phyloP scores from a whole-genome alignment of 1,139 yeast species.

The Saccharomyces hybrid region DNA sequence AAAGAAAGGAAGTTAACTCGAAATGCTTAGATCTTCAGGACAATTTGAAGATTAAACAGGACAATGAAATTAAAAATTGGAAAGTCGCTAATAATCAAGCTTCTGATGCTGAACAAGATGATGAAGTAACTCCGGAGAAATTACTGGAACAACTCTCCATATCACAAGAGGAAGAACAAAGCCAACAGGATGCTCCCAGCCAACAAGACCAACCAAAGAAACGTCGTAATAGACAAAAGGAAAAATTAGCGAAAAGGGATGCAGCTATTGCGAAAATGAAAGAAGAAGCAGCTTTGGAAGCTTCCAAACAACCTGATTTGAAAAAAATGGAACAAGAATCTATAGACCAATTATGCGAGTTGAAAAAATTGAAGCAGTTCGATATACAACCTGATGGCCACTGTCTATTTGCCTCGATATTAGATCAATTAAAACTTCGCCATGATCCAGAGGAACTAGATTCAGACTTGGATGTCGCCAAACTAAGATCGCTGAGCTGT shows the following conservation, averaged over 20 bases:
- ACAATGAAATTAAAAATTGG: constrained; percentile 38
- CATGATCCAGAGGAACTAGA: constrained; percentile 26
- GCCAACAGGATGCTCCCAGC: constrained; percentile 5
- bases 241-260: constrained; percentile 66
- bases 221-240: constrained; percentile 72
- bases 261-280: constrained; percentile 58
- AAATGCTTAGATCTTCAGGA: constrained; percentile 55
- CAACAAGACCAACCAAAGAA: constrained; percentile 33
- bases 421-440: constrained; percentile 62
- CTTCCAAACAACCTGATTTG: constrained; percentile 56
- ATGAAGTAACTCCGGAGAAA: constrained; percentile 57
- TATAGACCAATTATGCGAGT: constrained; percentile 45
- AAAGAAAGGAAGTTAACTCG: constrained; percentile 49
- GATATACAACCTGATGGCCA: constrained; percentile 91
- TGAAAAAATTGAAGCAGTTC: constrained; percentile 43
- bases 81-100: constrained; percentile 7
- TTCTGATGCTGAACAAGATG: constrained; percentile 26
- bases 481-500: constrained; percentile 60
- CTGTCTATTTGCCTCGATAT: constrained; percentile 79
- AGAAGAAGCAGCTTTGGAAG: constrained; percentile 66
- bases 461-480: constrained; percentile 34
- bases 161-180: constrained; percentile 23
- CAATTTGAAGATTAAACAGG: constrained; percentile 47
- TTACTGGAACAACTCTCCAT: constrained; percentile 49
- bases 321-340: constrained; percentile 67